A percentile compares a stretch with the other conserved stretches of the same genome.
phyloP scores from a whole-genome alignment of 2,329 filamentous ascomycete species.

The Alternaria novae-zelandiae region DNA sequence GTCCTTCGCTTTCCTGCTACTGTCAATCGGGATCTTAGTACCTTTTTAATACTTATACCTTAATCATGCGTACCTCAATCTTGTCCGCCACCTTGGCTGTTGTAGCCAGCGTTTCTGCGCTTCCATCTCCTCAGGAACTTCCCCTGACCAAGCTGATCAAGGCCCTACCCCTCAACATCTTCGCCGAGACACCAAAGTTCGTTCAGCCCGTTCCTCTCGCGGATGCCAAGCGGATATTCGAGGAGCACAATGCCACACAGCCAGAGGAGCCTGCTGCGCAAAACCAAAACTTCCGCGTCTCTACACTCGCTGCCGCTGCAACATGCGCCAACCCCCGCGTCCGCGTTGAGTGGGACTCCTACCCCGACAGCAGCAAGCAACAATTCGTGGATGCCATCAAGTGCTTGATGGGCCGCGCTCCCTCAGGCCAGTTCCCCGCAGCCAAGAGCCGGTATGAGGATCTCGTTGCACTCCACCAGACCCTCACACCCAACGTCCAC shows the following conservation, averaged over 20 bases:
- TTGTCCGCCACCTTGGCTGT: conserved; percentile 24
- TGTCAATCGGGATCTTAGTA: background rate
- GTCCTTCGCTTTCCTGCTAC: conserved; percentile 15
- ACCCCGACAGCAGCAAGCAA: conserved; percentile 28
- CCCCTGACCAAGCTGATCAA: conserved; percentile 5
- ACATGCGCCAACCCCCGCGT: conserved; percentile 37
- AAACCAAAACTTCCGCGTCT: background rate
- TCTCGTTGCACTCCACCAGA: conserved; percentile 43
- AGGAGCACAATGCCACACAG: background rate
- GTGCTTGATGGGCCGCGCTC: conserved; percentile 32
- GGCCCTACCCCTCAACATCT: conserved; percentile 15
- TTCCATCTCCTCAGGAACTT: conserved; percentile 15
- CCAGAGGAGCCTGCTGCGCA: background rate
- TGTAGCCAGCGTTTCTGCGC: conserved; percentile 16
- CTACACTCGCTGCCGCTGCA: conserved; percentile 2
- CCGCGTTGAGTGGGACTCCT: conserved; percentile 43
- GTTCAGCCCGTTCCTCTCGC: conserved; percentile 13
- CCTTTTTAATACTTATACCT: conserved; percentile 15
- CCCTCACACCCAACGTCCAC: conserved; percentile 42
- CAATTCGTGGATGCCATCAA: conserved; percentile 37
- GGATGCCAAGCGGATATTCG: conserved; percentile 6
- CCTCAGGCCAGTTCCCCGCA: conserved; percentile 33
- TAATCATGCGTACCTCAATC: conserved; percentile 24
- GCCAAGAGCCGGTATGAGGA: conserved; percentile 44
- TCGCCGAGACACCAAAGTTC: conserved; percentile 12